A percentile compares a stretch with the other conserved stretches of the same genome.
phyloP scores from a whole-genome alignment of 1,139 yeast species.

The Hemisphaericaspora xylofermentans region DNA sequence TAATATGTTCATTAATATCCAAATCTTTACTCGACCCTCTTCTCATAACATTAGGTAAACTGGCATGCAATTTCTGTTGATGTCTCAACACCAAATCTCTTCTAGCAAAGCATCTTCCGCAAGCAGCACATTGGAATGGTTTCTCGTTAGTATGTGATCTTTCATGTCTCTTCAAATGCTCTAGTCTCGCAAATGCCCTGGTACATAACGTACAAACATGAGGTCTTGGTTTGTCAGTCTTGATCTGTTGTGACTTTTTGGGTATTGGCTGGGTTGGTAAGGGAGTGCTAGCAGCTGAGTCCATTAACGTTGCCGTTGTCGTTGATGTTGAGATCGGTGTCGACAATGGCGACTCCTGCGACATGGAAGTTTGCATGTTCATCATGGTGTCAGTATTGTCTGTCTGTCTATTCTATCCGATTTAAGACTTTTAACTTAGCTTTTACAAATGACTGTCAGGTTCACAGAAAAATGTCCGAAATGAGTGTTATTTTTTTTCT shows the following conservation, averaged over 20 bases:
- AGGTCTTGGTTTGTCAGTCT: slow-evolving; percentile 90
- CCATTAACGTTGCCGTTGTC: slow-evolving; percentile 2
- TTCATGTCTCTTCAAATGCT: slow-evolving; percentile 92
- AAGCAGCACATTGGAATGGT: slow-evolving; percentile 67
- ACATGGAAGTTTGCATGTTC: slow-evolving; percentile 12
- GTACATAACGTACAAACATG: slow-evolving; percentile 92
- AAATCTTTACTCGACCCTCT: slow-evolving; percentile 19
- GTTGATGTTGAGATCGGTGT: slow-evolving; percentile 5
- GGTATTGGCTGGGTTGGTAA: slow-evolving; percentile 66
- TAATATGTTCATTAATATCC: slow-evolving; percentile 38
- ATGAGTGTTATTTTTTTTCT: too few species aligned
- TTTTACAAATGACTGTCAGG: neutral
- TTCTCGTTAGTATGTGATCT: slow-evolving; percentile 95
- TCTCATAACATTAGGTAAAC: slow-evolving; percentile 25
- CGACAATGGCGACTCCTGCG: slow-evolving; percentile 10
- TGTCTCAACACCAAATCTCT: slow-evolving; percentile 49
- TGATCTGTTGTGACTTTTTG: slow-evolving; percentile 76
- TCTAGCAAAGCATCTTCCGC: slow-evolving; percentile 51
- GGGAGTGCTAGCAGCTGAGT: slow-evolving; percentile 1
- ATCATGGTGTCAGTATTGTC: neutral
- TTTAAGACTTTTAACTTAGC: too few species aligned
- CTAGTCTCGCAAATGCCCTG: slow-evolving; percentile 91
- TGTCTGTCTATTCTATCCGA: neutral
- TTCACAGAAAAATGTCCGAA: neutral
- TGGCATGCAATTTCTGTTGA: slow-evolving; percentile 42